Base-by-base conservation (phyloP, 768 basidiomycete species). In the Termitomyces sp. region DNA sequence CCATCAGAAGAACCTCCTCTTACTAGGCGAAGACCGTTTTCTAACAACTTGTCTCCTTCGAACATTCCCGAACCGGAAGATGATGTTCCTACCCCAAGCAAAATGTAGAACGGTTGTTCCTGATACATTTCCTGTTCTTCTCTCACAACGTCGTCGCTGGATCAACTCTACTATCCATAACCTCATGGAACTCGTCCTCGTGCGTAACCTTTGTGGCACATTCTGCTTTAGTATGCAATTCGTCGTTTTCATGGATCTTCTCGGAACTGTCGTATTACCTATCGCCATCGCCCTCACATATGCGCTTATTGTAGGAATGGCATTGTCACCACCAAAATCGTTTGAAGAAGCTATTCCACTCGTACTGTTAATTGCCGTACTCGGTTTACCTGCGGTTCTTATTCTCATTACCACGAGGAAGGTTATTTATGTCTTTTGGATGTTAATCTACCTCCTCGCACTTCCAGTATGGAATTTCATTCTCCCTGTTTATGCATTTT, bases 211-310 rank as follows among this genome's bases (percentile, higher is more conserved):
- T 16, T 98, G 97, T 71, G 97, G 97, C 35, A 98, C 96, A 30
- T 99, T 99, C 73, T 99, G 97, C 78, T 98, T 98, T 76, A 97
- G 94, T 73, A 98, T 98, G 95, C 97, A 98, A 70, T 98, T 98
- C 71, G 87, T 98, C 70, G 94, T 98, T 53, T 93, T 96, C 75
- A 94, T 98, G 91, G 94, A 98, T 70, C 82, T 95, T 43, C 73
- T 94, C 57, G 91, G 91, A 57, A 95, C 92, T 3, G 83, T 93
- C 63, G 94, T 97, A 21, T 82, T 98, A 17, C 97, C 97, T 27
- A 85, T 98, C 65, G 96, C 96, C 60, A 97, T 99, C 65, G 74
- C 79, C 53, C 79, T 99, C 50, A 98, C 97, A 3, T 94, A 94
- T 68, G 80, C 86, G 55, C 85, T 98, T 46, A 85, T 97, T 68